Base-by-base conservation (phyloP, 176 grass and related monocot genomes). In the Pontederia paniculata region DNA sequence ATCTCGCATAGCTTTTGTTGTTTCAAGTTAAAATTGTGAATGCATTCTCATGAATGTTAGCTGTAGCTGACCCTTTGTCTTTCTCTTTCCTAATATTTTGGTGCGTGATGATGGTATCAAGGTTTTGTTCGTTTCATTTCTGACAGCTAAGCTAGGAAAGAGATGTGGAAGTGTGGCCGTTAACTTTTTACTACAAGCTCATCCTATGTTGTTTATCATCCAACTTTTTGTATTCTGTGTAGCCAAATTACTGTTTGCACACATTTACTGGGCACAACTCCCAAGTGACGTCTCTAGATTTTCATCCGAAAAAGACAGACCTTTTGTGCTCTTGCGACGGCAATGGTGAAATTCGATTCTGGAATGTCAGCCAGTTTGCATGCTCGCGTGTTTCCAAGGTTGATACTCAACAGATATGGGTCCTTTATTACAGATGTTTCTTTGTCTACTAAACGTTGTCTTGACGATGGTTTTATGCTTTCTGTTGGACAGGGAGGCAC, bases 221-320 rank as follows among this genome's bases (percentile, higher is more conserved):
- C 9, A 59, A 8, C 21, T 52, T 53, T 12, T 66, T 53, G 52
- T 25, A 69, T 74, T 22, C 70, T 81, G 71, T 73, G 91, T 77
- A 98, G 93, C 80, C 86, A 73, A 81, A 72, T 73, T 91, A 76
- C 61, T 84, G 50, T 77, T 48, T 84, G 75, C 72, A 98, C 50
- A 80, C 80, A 12, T 91, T 88, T 47, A 3, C 7, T 54, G 93
- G 87, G 48, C 93, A 98, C 75, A 60, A 8, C 14, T 77, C 16
- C n/a, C 87, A 88, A 16, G 78, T 98, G 50, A 98, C 93, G 23
- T 98, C 87, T 9, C 74, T 98, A 46, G 93, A 98, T 72, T 98
- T 98, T 71, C 93, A 98, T 81, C 86, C 93, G 63, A 98, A 91
- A 72, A 91, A 82, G 65, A 91, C 83, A 21, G 93, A 98, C 48